Evolutionary conservation across 306 rosid species (phyloP), one percentile per base, ranked within the genome.

Genomic region (Quercus dentata): DNA sequence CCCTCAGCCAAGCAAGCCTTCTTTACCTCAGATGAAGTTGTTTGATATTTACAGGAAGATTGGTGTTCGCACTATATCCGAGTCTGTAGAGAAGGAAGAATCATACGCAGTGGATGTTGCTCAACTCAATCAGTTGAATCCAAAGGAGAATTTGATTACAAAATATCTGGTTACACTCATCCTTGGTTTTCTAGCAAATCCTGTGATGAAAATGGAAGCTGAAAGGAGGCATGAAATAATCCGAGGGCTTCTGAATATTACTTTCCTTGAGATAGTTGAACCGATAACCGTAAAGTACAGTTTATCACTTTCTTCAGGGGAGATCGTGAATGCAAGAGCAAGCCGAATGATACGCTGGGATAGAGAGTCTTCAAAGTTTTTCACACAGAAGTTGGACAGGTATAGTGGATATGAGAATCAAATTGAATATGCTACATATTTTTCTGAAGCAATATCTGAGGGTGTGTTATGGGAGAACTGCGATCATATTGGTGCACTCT

Each of bases 151-250:
- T 35, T 76, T 87, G 61, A 73, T 86, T 14, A 76, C 78, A 12
- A 90, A 75, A 80, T 87, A 78, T 2, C 51, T 93, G 79, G 74
- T 88, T 57, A 87, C 75, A 81, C 88, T 93, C 44, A 86, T 87
- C 69, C 92, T 93, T 65, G 89, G 94, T 51, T 93, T 87, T 71
- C 90, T 93, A 57, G 90, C 94, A 20, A 78, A 74, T 77, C 88
- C 94, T 33, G 56, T 79, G 56, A 72, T 87, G 28, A 74, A 85
- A 76, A 84, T 91, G 90, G 97, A 90, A 68, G 85, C 77, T 9
- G 67, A 65, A 18, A 84, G 76, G 76, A 86, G 97, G 76, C 92
- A 70, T 28, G 79, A 89, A 76, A 84, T 87, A 71, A 89, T 93
- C 63, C 57, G 69, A 74, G 51, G 81, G 46, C 92, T 91, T 75